Percentiles rank a stretch among this genome's conserved stretches.
Conservation (phyloP, 2,329 filamentous ascomycete genomes). For the Calonectria montana region DNA sequence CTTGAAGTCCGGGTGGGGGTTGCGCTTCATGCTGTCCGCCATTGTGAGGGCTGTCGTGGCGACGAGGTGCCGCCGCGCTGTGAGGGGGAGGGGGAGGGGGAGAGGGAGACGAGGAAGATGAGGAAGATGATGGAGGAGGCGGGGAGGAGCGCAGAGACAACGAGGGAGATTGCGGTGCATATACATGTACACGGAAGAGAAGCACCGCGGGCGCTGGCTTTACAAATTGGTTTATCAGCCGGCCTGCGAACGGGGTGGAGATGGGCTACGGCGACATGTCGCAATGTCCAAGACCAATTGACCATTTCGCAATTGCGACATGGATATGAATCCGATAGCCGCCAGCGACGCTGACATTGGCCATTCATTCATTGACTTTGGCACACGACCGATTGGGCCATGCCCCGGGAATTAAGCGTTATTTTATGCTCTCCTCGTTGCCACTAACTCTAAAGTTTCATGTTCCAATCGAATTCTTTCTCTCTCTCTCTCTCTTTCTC, state of each 20-base stretch:
- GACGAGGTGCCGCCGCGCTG: background rate
- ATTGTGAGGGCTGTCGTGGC: slow-evolving; percentile 36
- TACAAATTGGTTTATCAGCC: slow-evolving; percentile 12
- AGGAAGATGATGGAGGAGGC: background rate
- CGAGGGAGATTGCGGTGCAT: background rate
- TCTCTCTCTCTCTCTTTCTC: too few relatives aligned
- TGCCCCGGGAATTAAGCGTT: background rate
- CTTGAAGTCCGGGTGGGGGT: slow-evolving; percentile 77
- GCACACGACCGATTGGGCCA: background rate
- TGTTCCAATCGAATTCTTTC: too few relatives aligned
- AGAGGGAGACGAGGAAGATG: background rate
- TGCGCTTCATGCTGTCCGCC: slow-evolving; percentile 61
- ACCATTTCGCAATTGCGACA: background rate
- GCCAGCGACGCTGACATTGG: background rate
- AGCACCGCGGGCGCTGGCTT: background rate
- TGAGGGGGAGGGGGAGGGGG: slow-evolving; percentile 19
- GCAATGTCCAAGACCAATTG: background rate
- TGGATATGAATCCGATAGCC: slow-evolving; percentile 1
- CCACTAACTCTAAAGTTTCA: background rate
- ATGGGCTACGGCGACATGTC: background rate
- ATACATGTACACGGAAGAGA: background rate
- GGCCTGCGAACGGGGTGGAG: background rate
- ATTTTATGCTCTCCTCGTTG: background rate
- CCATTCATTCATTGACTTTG: background rate
- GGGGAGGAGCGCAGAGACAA: background rate